A percentile compares a stretch with the other conserved stretches of the same genome.
These are phyloP conservation scores for Plasmodium coatneyi DNA, from an alignment of 169 alveolate genomes.

Conservation along the genomic window DNA sequence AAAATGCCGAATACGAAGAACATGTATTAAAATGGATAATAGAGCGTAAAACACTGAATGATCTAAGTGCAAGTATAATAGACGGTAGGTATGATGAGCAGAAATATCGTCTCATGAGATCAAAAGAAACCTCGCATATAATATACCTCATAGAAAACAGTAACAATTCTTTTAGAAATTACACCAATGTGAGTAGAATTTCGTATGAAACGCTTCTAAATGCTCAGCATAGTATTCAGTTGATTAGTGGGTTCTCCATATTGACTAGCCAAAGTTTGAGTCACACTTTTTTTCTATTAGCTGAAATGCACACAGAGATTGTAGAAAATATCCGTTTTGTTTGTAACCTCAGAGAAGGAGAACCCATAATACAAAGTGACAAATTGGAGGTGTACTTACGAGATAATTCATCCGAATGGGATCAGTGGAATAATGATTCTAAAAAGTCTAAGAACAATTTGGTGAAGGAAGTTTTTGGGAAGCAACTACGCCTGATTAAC, in stretches of 20 bases:
- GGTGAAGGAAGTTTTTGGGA: slow-evolving; percentile 86
- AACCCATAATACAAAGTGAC: slow-evolving; percentile 3
- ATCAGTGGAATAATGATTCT: slow-evolving; percentile 83
- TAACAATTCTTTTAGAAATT: slow-evolving; percentile 76
- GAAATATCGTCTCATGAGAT: slow-evolving; percentile 84
- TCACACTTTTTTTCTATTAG: slow-evolving; percentile 76
- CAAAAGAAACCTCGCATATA: slow-evolving; percentile 83
- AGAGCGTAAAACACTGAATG: slow-evolving; percentile 88
- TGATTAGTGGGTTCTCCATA: slow-evolving; percentile 77
- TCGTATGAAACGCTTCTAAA: slow-evolving; percentile 67
- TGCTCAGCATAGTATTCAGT: slow-evolving; percentile 78
- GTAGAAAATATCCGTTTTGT: slow-evolving; percentile 29
- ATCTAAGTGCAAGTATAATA: slow-evolving; percentile 85
- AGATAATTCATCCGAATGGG: slow-evolving; percentile 77
- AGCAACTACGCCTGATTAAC: slow-evolving; percentile 83
- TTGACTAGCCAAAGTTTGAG: slow-evolving; percentile 81
- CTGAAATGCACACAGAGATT: slow-evolving; percentile 74
- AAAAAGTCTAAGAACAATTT: slow-evolving; percentile 83
- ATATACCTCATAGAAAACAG: slow-evolving; percentile 85
- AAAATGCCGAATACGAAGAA: slow-evolving; percentile 76
- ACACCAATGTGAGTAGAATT: slow-evolving; percentile 79
- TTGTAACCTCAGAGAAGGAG: slow-evolving; percentile 10
- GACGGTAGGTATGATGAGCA: slow-evolving; percentile 91
- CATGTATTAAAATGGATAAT: slow-evolving; percentile 88
- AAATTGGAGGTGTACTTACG: slow-evolving; percentile 33